phyloP scores from a whole-genome alignment of 768 basidiomycete genomes.

The Pseudohyphozyma bogoriensis region DNA sequence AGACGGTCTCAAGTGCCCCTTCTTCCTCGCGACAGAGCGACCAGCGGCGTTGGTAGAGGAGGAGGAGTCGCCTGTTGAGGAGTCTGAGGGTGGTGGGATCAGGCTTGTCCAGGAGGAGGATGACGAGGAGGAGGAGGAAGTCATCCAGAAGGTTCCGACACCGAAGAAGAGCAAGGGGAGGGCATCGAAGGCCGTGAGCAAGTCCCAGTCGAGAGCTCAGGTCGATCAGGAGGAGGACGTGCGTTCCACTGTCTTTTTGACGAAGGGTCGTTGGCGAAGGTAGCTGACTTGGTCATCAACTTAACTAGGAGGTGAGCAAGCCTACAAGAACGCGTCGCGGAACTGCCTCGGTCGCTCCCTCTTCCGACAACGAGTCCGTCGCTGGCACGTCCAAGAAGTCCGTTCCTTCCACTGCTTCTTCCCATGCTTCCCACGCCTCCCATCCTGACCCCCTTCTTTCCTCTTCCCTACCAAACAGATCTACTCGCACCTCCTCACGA shows the following conservation, averaged over 20 bases:
- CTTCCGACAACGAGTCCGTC: too few species aligned
- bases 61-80: too few species aligned
- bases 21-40: conserved; percentile 19
- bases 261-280: not conserved
- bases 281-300: too few species aligned
- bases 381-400: not conserved
- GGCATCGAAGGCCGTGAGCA: not conserved
- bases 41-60: too few species aligned
- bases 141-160: not conserved
- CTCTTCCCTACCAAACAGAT: not conserved
- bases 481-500: not conserved
- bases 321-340: conserved; percentile 8
- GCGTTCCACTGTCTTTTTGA: not conserved
- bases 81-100: too few species aligned
- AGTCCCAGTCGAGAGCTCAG: not conserved
- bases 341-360: not conserved
- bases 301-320: too few species aligned
- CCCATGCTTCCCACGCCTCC: not conserved
- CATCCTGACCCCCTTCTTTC: not conserved
- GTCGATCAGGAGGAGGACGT: not conserved
- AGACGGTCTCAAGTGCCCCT: conserved; percentile 17
- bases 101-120: too few species aligned
- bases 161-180: not conserved
- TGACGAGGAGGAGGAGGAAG: too few species aligned
- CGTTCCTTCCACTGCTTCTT: not conserved